Evolutionary conservation across 495 filamentous ascomycete genomes (phyloP), one percentile per base, ranked within the genome.

Genomic region (Lophiostoma macrostomum): DNA sequence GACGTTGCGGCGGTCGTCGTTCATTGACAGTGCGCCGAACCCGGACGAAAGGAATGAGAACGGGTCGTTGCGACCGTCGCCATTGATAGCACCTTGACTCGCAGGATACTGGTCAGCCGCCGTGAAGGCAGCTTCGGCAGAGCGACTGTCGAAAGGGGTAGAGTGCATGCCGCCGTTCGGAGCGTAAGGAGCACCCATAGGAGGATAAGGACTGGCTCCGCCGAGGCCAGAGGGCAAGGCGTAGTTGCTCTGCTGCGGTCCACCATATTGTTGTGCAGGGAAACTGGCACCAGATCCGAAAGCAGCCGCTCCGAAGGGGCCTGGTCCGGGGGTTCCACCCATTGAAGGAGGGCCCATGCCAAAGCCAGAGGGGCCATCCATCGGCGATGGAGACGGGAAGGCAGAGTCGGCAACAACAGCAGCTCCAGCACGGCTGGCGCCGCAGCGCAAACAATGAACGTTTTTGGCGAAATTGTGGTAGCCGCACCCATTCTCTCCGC

Each of bases 391-490:
- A 74, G 88, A 91, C 13, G 90, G 84, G 74, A 91, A 96, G 14
- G 87, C 88, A 20, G 90, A 88, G 64, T 96, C 93, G 23, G 91
- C 91, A 47, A 96, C 90, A 13, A 97, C 86, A 22, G 91, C 90
- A 45, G 93, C 93, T 46, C 86, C 86, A 44, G 90, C 90, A 60
- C 93, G 88, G 67, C 90, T 93, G 19, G 90, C 94, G 64, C 93
- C 93, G 64, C 93, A 98, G 46, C 93, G 87, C 45, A 98, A 79
- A 70, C 93, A 98, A 68, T 87, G 93, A 57, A 96, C 91, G 66
- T 98, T 98, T 79, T 98, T 98, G 36, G 93, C 93, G 65, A 98
- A 98, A 71, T 98, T 98, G 72, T 98, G 93, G 64, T 98, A 98
- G 27, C 87, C 89, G 68, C 93, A 98, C n/a, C 90, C 90, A 64